Percentiles rank a stretch among this genome's conserved stretches.
Conservation (phyloP, 1,284 basidiomycete genomes). For the Microbotryum intermedium region DNA sequence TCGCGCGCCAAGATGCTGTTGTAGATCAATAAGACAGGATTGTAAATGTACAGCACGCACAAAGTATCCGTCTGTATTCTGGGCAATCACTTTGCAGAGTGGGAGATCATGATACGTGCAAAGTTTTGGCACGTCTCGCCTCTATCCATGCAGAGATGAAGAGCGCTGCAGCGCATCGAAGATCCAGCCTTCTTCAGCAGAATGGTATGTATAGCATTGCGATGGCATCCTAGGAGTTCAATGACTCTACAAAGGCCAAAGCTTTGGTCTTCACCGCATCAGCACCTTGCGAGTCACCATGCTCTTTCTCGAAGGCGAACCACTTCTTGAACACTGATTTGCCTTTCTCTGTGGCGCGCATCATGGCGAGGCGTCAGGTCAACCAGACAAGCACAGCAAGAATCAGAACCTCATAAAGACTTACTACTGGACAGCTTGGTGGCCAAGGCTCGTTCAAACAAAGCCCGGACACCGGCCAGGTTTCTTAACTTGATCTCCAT, state of each 20-base stretch:
- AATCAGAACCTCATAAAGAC: conserved; percentile 44
- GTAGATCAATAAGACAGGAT: no score
- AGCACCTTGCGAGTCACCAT: conserved; percentile 80
- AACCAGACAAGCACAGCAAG: conserved; percentile 11
- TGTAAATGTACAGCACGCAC: no score
- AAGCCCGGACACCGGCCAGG: conserved; percentile 65
- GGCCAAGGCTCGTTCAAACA: conserved; percentile 73
- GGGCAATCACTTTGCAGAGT: no score
- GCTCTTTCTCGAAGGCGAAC: conserved; percentile 74
- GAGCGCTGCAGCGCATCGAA: no score
- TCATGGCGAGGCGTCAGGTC: not conserved
- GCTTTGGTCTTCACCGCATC: conserved; percentile 60
- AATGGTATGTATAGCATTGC: no score
- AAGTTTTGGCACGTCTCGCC: no score
- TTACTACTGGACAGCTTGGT: conserved; percentile 88
- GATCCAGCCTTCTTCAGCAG: no score
- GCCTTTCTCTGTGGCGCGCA: conserved; percentile 43
- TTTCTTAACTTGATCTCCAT: conserved; percentile 75
- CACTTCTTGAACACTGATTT: conserved; percentile 91
- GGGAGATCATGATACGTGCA: no score
- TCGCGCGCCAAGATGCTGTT: no score
- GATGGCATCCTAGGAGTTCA: not conserved
- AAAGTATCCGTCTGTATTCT: no score
- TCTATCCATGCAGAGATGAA: no score
- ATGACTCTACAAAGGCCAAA: conserved; percentile 20